Conservation (phyloP, 441 rosid species). For the Adansonia grandidieri region DNA sequence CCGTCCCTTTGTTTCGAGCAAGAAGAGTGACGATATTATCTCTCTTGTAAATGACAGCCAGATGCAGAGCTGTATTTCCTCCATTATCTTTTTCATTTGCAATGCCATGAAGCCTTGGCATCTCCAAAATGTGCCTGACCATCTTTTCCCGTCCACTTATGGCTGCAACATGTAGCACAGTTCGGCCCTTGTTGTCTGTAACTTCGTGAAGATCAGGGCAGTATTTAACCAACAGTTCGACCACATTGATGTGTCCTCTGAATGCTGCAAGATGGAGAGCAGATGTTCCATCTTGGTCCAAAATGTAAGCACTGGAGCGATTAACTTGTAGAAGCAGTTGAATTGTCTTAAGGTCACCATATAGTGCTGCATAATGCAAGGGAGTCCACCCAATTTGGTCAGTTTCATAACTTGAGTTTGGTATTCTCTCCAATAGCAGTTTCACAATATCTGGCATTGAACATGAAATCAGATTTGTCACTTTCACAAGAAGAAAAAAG, state of each 20-base stretch:
- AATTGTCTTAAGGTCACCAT: constrained; percentile 26
- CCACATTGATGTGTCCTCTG: constrained; percentile 33
- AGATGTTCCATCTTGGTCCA: constrained; percentile 35
- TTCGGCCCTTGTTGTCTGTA: constrained; percentile 40
- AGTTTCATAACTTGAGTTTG: constrained; percentile 26
- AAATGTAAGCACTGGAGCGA: constrained; percentile 31
- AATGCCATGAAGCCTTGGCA: constrained; percentile 32
- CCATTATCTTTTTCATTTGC: constrained; percentile 39
- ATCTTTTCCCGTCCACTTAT: constrained; percentile 34
- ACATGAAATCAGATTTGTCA: background rate
- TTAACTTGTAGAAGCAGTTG: constrained; percentile 26
- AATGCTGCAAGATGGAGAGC: constrained; percentile 44
- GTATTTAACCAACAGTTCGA: constrained; percentile 28
- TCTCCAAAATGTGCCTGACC: constrained; percentile 33
- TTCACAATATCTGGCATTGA: constrained; percentile 28
- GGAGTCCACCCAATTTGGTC: constrained; percentile 42
- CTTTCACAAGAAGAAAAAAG: too few relatives aligned
- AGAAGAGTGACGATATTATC: constrained; percentile 31
- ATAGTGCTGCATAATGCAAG: constrained; percentile 40
- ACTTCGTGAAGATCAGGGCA: constrained; percentile 44
- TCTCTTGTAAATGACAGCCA: constrained; percentile 36
- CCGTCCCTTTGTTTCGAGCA: constrained; percentile 28
- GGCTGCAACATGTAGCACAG: constrained; percentile 46
- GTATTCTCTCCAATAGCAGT: constrained; percentile 30
- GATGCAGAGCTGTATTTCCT: constrained; percentile 53